phyloP scores from a whole-genome alignment of 495 filamentous ascomycete species.

The Aspergillus kassunensis region DNA sequence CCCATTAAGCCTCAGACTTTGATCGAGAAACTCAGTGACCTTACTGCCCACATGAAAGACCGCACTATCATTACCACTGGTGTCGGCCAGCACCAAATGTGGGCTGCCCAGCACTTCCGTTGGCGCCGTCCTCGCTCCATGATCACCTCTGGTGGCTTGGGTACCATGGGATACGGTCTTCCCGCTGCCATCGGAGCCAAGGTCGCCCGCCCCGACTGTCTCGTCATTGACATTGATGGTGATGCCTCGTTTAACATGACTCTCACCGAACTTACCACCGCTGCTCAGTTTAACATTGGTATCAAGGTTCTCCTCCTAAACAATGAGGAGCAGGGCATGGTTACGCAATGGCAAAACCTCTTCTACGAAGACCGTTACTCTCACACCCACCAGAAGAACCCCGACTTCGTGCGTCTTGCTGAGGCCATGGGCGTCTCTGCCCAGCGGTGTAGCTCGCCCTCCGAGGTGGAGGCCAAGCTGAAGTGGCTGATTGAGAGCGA shows the following conservation, averaged over 20 bases:
- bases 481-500: slow-evolving; percentile 85
- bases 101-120: slow-evolving; percentile 89
- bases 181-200: slow-evolving; percentile 93
- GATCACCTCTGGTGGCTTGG: slow-evolving; percentile 87
- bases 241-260: slow-evolving; percentile 98
- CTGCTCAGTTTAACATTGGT: slow-evolving; percentile 85
- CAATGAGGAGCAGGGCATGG: slow-evolving; percentile 94
- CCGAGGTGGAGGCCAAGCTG: slow-evolving; percentile 71
- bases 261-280: slow-evolving; percentile 84
- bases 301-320: slow-evolving; percentile 90
- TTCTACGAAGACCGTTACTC: slow-evolving; percentile 92
- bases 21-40: slow-evolving; percentile 74
- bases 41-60: slow-evolving; percentile 70
- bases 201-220: slow-evolving; percentile 76
- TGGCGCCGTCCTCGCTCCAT: slow-evolving; percentile 84
- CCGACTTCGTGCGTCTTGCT: slow-evolving; percentile 79
- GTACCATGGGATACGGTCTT: slow-evolving; percentile 94
- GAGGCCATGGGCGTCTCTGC: slow-evolving; percentile 79
- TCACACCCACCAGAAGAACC: slow-evolving; percentile 87
- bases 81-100: slow-evolving; percentile 97
- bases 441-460: slow-evolving; percentile 58
- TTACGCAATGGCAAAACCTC: slow-evolving; percentile 91
- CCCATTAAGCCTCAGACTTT: slow-evolving; percentile 86
- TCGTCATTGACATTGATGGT: slow-evolving; percentile 93
- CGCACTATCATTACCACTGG: slow-evolving; percentile 83